These are phyloP conservation scores for Tulasnella sp. DNA, from an alignment of 768 basidiomycete species.

Conservation along the genomic window DNA sequence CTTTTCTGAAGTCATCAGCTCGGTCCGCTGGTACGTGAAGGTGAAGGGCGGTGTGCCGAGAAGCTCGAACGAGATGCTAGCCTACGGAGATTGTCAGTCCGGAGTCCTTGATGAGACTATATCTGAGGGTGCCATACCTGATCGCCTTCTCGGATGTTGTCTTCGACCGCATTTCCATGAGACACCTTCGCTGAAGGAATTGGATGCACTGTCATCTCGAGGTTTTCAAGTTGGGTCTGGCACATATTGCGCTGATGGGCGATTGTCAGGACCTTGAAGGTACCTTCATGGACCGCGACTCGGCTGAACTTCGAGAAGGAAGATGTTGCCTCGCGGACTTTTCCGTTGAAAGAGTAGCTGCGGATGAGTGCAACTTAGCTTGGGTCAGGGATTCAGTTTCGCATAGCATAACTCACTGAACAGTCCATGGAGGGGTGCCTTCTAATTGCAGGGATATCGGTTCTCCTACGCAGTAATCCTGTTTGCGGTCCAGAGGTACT, in stretches of 20 bases:
- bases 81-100: conserved; percentile 34
- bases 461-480: conserved; percentile 85
- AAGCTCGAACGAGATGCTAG: conserved; percentile 84
- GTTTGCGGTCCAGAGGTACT: conserved; percentile 63
- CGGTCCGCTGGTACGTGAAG: conserved; percentile 85
- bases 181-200: conserved; percentile 84
- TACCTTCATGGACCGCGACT: conserved; percentile 66
- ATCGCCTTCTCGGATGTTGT: conserved; percentile 84
- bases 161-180: conserved; percentile 67
- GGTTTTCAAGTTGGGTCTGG: conserved; percentile 65
- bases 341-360: conserved; percentile 76
- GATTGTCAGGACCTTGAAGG: conserved; percentile 76
- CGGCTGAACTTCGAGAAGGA: conserved; percentile 79
- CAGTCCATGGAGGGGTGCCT: conserved; percentile 86
- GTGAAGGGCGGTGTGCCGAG: conserved; percentile 91
- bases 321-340: conserved; percentile 57
- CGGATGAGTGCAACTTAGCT: conserved; percentile 8
- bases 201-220: conserved; percentile 62
- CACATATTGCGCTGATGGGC: conserved; percentile 91
- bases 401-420: conserved; percentile 45
- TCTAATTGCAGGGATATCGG: conserved; percentile 84
- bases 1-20: conserved; percentile 47
- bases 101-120: neutral
- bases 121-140: neutral
- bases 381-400: neutral